Evolutionary conservation across 208 protist genomes (phyloP), one percentile per base, ranked within the genome.

Genomic region (Leishmania gerbilli): DNA sequence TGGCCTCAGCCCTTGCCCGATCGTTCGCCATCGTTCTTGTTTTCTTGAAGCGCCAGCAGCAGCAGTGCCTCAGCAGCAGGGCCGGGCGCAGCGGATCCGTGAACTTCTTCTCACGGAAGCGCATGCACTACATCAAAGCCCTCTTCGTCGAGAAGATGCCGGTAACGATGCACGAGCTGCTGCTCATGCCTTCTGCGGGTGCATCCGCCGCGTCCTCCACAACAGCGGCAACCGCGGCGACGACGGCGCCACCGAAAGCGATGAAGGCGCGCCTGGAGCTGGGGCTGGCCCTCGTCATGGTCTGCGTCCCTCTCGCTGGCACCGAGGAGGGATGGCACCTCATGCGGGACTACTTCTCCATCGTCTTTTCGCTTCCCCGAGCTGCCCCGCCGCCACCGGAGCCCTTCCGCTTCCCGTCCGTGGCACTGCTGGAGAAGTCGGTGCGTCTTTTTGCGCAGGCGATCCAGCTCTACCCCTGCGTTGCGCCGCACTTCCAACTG

Each of bases 91-190:
- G 71, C n/a, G 17, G 49, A 51, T 42, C n/a, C 5, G 58, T 68
- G 24, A 69, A 72, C 62, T 87, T 77, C 67, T 83, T 84, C 60
- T 84, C 58, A 45, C 78, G 67, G 37, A 77, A 81, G 47, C 76
- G 47, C 19, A 81, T 83, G 74, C 86, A 87, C 67, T 83, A 83
- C 27, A 81, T 93, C 37, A 89, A 89, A 58, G 85, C 89, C 9
- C 76, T 95, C 31, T 95, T 96, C 72, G 81, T 91, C 27, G 69
- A 80, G 0, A 88, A 88, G 75, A 84, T 95, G 55, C 93, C 93
- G 7, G 82, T 95, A 40, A 94, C 93, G 5, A 90, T 95, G 77
- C 85, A 78, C 5, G 90, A 95, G 81, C 74, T 96, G 40, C 68
- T 92, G 62, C 49, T 72, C 24, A 72, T 69, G n/a, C 42, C 60